phyloP scores from a whole-genome alignment of 805 yeast genomes.

The Wickerhamiella occidentalis region DNA sequence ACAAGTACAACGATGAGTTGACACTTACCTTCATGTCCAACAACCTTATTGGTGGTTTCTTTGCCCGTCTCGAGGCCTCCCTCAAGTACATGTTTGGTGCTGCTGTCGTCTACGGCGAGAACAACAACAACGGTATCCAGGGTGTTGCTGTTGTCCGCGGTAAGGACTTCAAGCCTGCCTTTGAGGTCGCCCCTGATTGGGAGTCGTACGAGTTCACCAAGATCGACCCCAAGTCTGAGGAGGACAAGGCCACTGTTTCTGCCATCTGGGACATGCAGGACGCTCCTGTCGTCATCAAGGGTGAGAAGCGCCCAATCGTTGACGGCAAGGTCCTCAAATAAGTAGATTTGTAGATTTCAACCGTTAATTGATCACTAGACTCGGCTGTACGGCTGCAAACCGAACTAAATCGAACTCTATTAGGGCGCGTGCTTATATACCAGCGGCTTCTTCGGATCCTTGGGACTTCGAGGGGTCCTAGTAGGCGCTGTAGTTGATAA shows the following conservation, averaged over 20 bases:
- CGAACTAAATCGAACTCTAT: too few species aligned
- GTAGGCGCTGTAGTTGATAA: too few species aligned
- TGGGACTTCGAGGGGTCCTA: too few species aligned
- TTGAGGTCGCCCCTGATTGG: slow-evolving; percentile 99
- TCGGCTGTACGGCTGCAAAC: too few species aligned
- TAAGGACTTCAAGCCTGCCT: slow-evolving; percentile 79
- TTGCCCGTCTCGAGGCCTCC: slow-evolving; percentile 86
- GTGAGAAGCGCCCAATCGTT: slow-evolving; percentile 74
- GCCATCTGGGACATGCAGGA: slow-evolving; percentile 95
- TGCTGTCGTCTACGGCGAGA: slow-evolving; percentile 93
- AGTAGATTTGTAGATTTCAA: slow-evolving; percentile 15
- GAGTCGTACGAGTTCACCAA: slow-evolving; percentile 79
- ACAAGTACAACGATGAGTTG: slow-evolving; percentile 96
- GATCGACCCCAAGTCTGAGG: slow-evolving; percentile 67
- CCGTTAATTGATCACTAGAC: too few species aligned
- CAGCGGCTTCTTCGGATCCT: too few species aligned
- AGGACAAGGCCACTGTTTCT: slow-evolving; percentile 66
- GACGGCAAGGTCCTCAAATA: slow-evolving; percentile 98
- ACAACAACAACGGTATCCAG: slow-evolving; percentile 94
- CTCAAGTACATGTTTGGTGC: slow-evolving; percentile 90
- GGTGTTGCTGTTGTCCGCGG: slow-evolving; percentile 96
- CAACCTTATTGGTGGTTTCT: slow-evolving; percentile 96
- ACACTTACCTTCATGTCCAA: slow-evolving; percentile 96
- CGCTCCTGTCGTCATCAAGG: slow-evolving; percentile 71
- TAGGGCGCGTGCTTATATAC: too few species aligned